These are phyloP conservation scores for Candida oleophila DNA, from an alignment of 805 yeast genomes.

Conservation along the genomic window DNA sequence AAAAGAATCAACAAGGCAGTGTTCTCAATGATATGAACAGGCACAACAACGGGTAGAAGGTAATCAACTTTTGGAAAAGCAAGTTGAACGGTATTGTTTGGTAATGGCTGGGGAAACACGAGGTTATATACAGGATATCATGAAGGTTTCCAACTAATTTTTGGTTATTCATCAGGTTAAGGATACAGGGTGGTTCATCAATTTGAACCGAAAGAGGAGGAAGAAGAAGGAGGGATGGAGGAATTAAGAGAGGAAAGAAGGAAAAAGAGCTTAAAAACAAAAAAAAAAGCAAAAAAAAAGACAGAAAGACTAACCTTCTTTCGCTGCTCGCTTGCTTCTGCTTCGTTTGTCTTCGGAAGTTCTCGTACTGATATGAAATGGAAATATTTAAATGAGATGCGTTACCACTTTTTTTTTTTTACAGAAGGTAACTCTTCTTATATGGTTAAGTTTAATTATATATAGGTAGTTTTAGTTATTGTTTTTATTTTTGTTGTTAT, in stretches of 20 bases:
- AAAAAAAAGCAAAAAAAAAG: too few species aligned
- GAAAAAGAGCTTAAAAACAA: too few species aligned
- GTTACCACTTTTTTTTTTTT: too few species aligned
- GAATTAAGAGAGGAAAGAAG: too few species aligned
- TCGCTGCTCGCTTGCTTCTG: background rate
- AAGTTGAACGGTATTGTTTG: background rate
- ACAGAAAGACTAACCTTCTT: too few species aligned
- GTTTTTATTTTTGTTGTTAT: background rate
- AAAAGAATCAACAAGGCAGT: background rate
- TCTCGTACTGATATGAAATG: too few species aligned
- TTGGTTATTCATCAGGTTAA: too few species aligned
- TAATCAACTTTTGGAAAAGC: too few species aligned
- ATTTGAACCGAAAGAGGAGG: background rate
- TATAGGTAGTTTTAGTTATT: background rate
- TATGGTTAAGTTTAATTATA: background rate
- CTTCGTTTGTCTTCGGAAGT: background rate
- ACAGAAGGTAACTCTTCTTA: background rate
- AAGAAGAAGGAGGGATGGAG: too few species aligned
- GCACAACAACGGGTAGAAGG: too few species aligned
- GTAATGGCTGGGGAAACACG: background rate
- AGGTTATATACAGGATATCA: background rate
- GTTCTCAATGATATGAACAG: background rate
- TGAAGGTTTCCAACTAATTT: too few species aligned
- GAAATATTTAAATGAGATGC: background rate
- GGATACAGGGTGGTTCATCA: too few species aligned